Conservation (phyloP, 2,329 filamentous ascomycete species). For the Microcyclosporella mali region DNA sequence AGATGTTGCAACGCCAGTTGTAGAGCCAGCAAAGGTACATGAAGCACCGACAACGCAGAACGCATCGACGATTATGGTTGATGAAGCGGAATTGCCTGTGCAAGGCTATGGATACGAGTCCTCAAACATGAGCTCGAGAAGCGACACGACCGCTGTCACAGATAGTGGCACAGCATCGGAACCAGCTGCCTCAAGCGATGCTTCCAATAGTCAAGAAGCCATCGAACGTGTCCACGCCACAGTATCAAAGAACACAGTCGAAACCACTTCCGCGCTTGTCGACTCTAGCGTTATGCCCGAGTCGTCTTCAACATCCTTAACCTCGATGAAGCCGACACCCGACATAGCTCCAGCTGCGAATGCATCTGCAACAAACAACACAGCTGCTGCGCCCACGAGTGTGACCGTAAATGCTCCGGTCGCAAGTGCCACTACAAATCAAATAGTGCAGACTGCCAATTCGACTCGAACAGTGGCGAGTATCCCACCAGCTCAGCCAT, state of each 20-base stretch:
- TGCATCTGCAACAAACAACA: not conserved
- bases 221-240: too few species aligned
- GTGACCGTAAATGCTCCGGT: conserved; percentile 3
- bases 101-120: conserved; percentile 13
- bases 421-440: conserved; percentile 2
- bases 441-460: conserved; percentile 7
- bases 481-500: conserved; percentile 57
- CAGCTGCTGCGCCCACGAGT: not conserved
- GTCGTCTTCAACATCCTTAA: too few species aligned
- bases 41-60: not conserved
- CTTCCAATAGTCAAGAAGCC: not conserved
- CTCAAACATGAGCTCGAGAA: conserved; percentile 13
- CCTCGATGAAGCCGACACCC: not conserved
- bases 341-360: not conserved
- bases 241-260: too few species aligned
- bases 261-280: too few species aligned
- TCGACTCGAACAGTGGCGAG: conserved; percentile 6
- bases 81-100: not conserved
- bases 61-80: not conserved
- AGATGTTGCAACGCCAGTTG: not conserved
- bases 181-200: not conserved
- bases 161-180: not conserved
- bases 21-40: not conserved
- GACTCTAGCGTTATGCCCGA: too few species aligned
- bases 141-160: conserved; percentile 1